Conservation (phyloP, 768 basidiomycete species). For the Pilatotrama ljubarskyi region DNA sequence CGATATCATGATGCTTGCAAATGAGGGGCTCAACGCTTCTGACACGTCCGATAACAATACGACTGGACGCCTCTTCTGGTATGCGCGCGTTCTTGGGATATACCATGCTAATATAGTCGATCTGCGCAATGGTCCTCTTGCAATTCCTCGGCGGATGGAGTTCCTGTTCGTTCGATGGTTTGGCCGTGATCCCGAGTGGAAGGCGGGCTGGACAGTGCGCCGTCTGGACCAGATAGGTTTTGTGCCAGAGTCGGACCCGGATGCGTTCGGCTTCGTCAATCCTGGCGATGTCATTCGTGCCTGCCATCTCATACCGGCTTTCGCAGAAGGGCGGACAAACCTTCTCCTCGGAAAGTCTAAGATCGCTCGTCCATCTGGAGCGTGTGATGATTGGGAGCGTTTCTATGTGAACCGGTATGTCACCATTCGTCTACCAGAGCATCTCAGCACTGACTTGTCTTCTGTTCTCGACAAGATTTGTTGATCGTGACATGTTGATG, state of each 20-base stretch:
- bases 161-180: constrained; percentile 45
- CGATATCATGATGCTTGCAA: constrained; percentile 32
- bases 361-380: neutral
- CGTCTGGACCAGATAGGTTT: constrained; percentile 37
- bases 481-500: constrained; percentile 31
- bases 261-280: constrained; percentile 47
- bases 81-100: constrained; percentile 30
- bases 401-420: constrained; percentile 32
- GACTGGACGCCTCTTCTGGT: constrained; percentile 28
- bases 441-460: no score
- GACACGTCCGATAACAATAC: constrained; percentile 22
- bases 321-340: constrained; percentile 26
- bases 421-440: neutral
- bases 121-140: constrained; percentile 16
- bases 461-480: constrained; percentile 26
- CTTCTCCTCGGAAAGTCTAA: neutral
- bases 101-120: constrained; percentile 29
- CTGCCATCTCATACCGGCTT: constrained; percentile 45
- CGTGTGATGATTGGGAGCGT: constrained; percentile 21
- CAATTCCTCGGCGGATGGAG: constrained; percentile 25
- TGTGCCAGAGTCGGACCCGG: constrained; percentile 24
- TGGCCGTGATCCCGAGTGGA: constrained; percentile 23
- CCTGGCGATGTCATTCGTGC: constrained; percentile 41
- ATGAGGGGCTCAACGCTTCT: constrained; percentile 26
- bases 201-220: constrained; percentile 27